Base-by-base conservation (phyloP, 2,329 filamentous ascomycete species). In the Pseudomassariella vexata region DNA sequence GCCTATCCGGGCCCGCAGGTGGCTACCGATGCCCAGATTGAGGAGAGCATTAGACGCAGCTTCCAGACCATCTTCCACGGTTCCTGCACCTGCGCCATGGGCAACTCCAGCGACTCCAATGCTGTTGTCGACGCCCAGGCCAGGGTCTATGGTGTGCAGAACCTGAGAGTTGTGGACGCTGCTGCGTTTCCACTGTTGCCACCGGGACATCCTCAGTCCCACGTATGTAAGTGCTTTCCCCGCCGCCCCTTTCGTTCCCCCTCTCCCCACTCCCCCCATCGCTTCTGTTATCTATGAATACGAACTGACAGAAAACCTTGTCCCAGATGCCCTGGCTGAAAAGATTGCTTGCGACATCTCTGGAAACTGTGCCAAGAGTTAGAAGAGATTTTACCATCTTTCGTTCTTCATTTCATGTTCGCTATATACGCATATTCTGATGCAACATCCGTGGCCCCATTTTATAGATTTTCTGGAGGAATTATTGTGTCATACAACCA, bases 151-250 rank as follows among this genome's bases (percentile, higher is more conserved):
- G 72, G 71, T 4, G 66, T 75, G 1, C 41, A 56, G 6, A 62
- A 63, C 0, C 52, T 79, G 30, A 59, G 75, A 15, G 73, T 77
- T 10, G 73, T 79, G 4, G 74, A 79, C 55, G 73, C 71, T 8
- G 42, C 45, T 10, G 38, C 45, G 6, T 47, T 53, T 24, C 44
- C 50, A 1, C 28, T 50, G 9, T 30, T 53, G 15, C 42, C 42
- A 5, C 46, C 48, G 7, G 48, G 50, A 11, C 47, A 51, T 20
- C 49, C 49, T 3, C 36, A 44, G 28, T 37, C 45, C 1, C 46
- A 42, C 1, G 34, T 52, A 1, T 52, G 47, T 36, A 42, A 42
- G 25, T 44, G 11, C 6, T 9, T n/a, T n/a, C n/a, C n/a, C n/a
- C n/a, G n/a, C n/a, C n/a, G n/a, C n/a, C n/a, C n/a, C n/a, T n/a